Conservation (phyloP, 805 yeast species). For the Yarrowia sp. region DNA sequence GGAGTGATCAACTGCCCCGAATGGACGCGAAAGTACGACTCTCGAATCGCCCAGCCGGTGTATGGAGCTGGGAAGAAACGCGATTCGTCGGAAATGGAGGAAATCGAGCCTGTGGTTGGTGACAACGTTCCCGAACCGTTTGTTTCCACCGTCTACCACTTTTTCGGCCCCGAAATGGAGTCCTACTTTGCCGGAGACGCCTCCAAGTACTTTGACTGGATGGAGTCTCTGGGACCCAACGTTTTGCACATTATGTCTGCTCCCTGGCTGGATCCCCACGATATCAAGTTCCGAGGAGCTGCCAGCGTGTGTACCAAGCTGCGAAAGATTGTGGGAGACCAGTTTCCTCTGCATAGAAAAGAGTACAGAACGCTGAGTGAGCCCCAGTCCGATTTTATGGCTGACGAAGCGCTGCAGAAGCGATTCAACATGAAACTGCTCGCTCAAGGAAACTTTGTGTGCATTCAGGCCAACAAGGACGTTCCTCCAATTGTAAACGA, state of each 20-base stretch:
- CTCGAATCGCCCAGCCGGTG: conserved; percentile 8
- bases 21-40: conserved; percentile 11
- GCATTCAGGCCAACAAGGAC: background rate
- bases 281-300: conserved; percentile 63
- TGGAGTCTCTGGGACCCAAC: conserved; percentile 57
- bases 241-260: conserved; percentile 76
- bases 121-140: background rate
- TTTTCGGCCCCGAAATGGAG: conserved; percentile 70
- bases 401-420: background rate
- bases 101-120: background rate
- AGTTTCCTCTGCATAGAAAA: conserved; percentile 42
- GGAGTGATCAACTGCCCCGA: conserved; percentile 44
- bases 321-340: conserved; percentile 46
- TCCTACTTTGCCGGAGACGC: conserved; percentile 46
- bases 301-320: conserved; percentile 51
- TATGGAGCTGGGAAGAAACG: conserved; percentile 21
- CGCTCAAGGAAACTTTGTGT: background rate
- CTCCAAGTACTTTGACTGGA: conserved; percentile 56
- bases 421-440: background rate
- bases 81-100: conserved; percentile 11
- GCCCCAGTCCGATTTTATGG: background rate
- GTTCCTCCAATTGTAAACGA: background rate
- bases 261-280: conserved; percentile 64
- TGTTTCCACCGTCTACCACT: conserved; percentile 64
- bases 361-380: conserved; percentile 11